Base-by-base conservation (phyloP, 805 yeast genomes). In the Metschnikowia cubensis region DNA sequence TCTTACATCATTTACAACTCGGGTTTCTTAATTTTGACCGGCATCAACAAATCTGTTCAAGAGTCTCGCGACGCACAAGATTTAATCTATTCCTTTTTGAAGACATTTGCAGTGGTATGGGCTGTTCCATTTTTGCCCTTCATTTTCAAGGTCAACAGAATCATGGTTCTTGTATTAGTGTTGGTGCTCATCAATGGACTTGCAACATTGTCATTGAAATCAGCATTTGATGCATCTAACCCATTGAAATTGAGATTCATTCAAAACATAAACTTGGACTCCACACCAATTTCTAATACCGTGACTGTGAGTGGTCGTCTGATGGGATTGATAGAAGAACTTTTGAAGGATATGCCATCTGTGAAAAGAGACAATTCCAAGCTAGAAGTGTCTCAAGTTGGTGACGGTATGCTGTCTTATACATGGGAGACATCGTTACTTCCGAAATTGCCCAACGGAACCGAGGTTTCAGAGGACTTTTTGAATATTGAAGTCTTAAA, bases 221-320 rank as follows among this genome's bases (percentile, higher is more conserved):
- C 67, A 2, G 87, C 96, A n/a, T 88, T 85, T 63, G 79, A 83
- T 31, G 70, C 73, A 22, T 59, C 67, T 4, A 71, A 79, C 33
- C 96, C 96, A 4, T 63, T 89, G 64, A 90, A 89, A 63, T 70
- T 88, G 50, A 73, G 91, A 54, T 85, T 86, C 59, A 68, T 82
- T 34, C 91, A 90, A 65, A 68, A 71, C 1, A 72, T 85, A 47
- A 79, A 86, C 55, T 64, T 84, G 50, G 61, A 68, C 35, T 52
- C 54, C 15, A 50, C 66, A 1, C 50, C 59, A 2, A 49, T 51
- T 1, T 59, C 60, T 3, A 66, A 83, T 14, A 60, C 59, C 31
- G 82, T 81, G 17, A 67, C 65, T 21, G 75, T 83, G 0, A 67
- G 52, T 53, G 87, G 86, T 4, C 75, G 85, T 55, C 65, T 67